A percentile compares a stretch with the other conserved stretches of the same genome.
Conservation (phyloP, 176 grass and related monocot species). For the Aegilops speltoides region DNA sequence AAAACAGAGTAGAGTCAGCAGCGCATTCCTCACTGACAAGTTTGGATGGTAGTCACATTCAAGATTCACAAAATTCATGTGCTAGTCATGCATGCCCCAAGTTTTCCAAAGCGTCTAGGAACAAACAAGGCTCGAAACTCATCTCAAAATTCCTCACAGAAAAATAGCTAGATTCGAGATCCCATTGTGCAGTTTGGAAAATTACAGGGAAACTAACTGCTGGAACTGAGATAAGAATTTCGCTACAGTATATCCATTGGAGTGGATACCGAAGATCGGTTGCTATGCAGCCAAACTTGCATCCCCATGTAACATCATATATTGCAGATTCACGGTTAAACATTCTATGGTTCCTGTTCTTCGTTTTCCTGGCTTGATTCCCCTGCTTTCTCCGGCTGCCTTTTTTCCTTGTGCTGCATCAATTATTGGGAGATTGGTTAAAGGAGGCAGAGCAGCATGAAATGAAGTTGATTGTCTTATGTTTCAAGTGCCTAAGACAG, state of each 20-base stretch:
- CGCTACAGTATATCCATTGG: not conserved
- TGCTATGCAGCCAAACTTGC: not conserved
- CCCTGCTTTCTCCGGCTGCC: not conserved
- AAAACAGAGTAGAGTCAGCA: not conserved
- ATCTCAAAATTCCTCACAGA: not conserved
- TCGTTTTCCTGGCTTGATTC: slow-evolving; percentile 35
- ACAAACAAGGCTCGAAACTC: too few species aligned
- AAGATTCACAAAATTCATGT: not conserved
- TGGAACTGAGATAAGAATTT: not conserved
- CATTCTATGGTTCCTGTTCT: not conserved
- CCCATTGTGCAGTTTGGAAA: not conserved
- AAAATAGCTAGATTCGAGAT: not conserved
- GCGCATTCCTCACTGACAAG: not conserved
- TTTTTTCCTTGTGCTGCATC: slow-evolving; percentile 35
- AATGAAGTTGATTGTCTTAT: not conserved
- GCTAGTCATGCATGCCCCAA: too few species aligned
- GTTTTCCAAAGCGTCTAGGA: too few species aligned
- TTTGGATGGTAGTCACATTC: not conserved
- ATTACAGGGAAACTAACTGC: not conserved
- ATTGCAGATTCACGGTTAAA: not conserved
- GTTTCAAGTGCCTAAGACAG: not conserved
- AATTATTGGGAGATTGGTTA: slow-evolving; percentile 14
- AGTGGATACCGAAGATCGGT: not conserved
- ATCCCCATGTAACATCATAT: not conserved
- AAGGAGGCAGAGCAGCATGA: not conserved